These are phyloP conservation scores for Lepidium sativum DNA, from an alignment of 345 rosid genomes.

Conservation along the genomic window DNA sequence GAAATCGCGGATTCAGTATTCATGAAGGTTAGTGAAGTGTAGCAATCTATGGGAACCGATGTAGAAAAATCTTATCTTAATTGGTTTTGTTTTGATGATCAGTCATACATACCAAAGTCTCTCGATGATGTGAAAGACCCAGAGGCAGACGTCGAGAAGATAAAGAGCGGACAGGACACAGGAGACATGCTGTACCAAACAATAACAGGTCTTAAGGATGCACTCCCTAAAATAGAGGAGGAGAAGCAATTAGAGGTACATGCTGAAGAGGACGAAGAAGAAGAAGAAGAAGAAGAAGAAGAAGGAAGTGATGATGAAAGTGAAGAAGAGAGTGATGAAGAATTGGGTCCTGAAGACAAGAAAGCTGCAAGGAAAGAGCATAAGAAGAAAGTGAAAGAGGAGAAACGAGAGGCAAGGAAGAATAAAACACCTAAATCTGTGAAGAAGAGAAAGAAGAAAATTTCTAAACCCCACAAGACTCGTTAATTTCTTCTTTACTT, in stretches of 20 bases:
- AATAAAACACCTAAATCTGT: conserved; percentile 78
- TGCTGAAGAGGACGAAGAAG: conserved; percentile 6
- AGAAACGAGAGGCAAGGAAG: conserved; percentile 83
- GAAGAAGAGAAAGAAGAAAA: conserved; percentile 84
- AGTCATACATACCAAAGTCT: conserved; percentile 88
- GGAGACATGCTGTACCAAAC: conserved; percentile 69
- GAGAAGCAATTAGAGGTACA: conserved; percentile 17
- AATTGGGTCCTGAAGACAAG: conserved; percentile 39
- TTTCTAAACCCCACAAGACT: conserved; percentile 60
- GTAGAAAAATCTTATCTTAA: not conserved
- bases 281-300: conserved; percentile 25
- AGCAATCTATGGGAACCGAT: not conserved
- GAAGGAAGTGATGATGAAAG: conserved; percentile 32
- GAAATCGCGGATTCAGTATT: conserved; percentile 92
- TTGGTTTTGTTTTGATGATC: not conserved
- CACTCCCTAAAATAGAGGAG: conserved; percentile 39
- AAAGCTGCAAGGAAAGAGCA: conserved; percentile 89
- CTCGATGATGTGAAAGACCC: conserved; percentile 67
- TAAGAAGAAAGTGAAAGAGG: conserved; percentile 95
- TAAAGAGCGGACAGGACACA: conserved; percentile 74
- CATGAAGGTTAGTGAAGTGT: conserved; percentile 55
- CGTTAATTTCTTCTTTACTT: conserved; percentile 20
- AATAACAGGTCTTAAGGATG: conserved; percentile 74
- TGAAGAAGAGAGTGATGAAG: conserved; percentile 36
- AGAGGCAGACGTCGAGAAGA: conserved; percentile 61